Conservation (phyloP, 2,329 filamentous ascomycete genomes). For the Talaromyces sp. region DNA sequence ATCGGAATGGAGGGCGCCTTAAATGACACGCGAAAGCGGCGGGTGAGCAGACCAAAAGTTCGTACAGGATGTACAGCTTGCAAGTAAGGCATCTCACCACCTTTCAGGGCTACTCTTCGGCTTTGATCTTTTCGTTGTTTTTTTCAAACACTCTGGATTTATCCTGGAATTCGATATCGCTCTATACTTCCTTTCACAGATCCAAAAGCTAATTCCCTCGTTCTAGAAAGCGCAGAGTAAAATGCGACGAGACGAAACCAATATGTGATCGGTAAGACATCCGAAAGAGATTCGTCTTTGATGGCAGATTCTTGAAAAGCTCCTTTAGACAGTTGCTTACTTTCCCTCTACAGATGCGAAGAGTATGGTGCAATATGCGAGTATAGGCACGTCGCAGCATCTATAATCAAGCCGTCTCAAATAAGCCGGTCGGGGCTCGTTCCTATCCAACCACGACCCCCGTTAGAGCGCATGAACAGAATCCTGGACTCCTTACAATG, state of each 20-base stretch:
- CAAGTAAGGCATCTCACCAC: neutral
- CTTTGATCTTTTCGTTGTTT: too few relatives aligned
- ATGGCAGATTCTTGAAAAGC: too few relatives aligned
- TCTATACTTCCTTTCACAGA: too few relatives aligned
- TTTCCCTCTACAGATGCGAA: neutral
- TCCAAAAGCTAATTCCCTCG: neutral
- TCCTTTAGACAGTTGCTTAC: too few relatives aligned
- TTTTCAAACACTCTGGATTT: too few relatives aligned
- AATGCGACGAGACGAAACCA: slow-evolving; percentile 1
- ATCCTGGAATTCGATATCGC: too few relatives aligned
- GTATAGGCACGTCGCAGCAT: neutral
- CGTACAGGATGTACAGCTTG: slow-evolving; percentile 4
- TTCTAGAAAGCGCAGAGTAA: neutral
- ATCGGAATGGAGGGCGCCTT: neutral
- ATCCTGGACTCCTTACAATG: neutral
- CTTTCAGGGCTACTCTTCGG: too few relatives aligned
- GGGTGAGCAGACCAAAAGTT: slow-evolving; percentile 3
- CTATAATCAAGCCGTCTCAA: neutral
- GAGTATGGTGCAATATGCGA: slow-evolving; percentile 1
- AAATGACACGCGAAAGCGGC: neutral
- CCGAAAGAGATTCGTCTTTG: neutral
- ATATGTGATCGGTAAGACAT: slow-evolving; percentile 1
- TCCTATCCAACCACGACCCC: slow-evolving; percentile 1
- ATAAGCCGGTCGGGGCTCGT: neutral
- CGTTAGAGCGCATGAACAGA: neutral